Conservation (phyloP, 2,329 filamentous ascomycete genomes). For the Stagonosporopsis rhizophila region DNA sequence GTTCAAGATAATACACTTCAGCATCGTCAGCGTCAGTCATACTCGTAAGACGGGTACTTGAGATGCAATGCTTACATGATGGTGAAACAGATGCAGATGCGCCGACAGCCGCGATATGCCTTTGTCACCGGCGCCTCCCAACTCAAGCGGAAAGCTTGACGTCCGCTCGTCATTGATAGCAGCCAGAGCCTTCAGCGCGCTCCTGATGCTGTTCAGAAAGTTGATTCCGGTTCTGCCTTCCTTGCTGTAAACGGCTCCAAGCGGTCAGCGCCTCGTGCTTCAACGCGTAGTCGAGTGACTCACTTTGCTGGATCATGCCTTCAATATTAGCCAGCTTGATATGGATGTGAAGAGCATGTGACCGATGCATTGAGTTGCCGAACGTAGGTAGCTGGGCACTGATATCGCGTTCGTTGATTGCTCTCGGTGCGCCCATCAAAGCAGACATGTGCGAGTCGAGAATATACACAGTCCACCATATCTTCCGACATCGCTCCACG, state of each 20-base stretch:
- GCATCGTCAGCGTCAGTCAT: not conserved
- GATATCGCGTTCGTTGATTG: slow-evolving; percentile 1
- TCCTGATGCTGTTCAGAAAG: slow-evolving; percentile 1
- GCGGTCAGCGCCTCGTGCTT: not conserved
- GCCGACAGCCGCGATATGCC: not conserved
- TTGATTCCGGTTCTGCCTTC: not conserved
- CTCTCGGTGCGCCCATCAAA: slow-evolving; percentile 1
- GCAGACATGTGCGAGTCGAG: slow-evolving; percentile 3
- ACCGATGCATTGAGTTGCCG: not conserved
- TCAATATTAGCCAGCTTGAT: slow-evolving; percentile 1
- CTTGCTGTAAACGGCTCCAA: not conserved
- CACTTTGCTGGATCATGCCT: slow-evolving; percentile 5
- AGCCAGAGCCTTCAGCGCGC: not conserved
- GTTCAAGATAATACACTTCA: slow-evolving; percentile 2
- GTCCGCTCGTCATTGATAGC: slow-evolving; percentile 1
- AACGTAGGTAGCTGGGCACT: slow-evolving; percentile 1
- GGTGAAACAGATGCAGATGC: slow-evolving; percentile 2
- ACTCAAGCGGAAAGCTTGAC: not conserved
- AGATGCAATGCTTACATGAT: not conserved
- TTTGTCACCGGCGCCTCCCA: not conserved
- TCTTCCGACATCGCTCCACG: not conserved
- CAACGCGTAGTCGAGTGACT: not conserved
- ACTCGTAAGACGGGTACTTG: not conserved
- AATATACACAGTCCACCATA: slow-evolving; percentile 3
- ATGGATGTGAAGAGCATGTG: not conserved